phyloP scores from a whole-genome alignment of 371 early-diverging fungal genomes.

The Encephalitozoon romaleae region DNA sequence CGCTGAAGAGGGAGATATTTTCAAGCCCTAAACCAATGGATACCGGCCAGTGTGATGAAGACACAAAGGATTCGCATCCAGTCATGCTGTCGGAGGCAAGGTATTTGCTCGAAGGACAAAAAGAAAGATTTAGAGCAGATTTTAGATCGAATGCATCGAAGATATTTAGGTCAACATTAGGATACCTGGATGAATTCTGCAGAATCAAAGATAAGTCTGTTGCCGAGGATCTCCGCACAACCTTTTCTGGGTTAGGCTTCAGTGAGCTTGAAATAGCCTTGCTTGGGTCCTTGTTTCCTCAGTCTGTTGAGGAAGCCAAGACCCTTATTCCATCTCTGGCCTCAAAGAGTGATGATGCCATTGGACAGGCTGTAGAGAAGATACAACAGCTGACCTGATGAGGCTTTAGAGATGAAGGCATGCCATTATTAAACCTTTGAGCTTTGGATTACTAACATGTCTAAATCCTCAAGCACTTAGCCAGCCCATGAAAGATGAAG shows the following conservation, averaged over 20 bases:
- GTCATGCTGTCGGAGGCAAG: conserved; percentile 34
- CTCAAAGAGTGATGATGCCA: conserved; percentile 15
- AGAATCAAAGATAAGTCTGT: conserved; percentile 35
- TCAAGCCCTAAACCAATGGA: background rate
- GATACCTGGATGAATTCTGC: conserved; percentile 43
- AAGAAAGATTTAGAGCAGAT: conserved; percentile 28
- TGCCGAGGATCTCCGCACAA: conserved; percentile 34
- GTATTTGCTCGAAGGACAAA: conserved; percentile 24
- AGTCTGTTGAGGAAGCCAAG: conserved; percentile 49
- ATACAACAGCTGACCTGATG: background rate
- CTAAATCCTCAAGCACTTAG: too few relatives aligned
- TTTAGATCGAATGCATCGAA: conserved; percentile 32
- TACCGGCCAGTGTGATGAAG: background rate
- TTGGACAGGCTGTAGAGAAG: conserved; percentile 25
- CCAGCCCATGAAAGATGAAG: background rate
- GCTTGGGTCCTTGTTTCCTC: conserved; percentile 47
- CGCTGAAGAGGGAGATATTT: background rate
- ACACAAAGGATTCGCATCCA: conserved; percentile 33
- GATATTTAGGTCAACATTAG: conserved; percentile 31
- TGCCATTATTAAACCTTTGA: background rate
- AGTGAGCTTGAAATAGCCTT: conserved; percentile 37
- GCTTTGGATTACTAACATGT: background rate
- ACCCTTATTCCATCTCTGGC: conserved; percentile 31
- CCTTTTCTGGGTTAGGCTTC: conserved; percentile 26
- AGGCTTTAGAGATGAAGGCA: background rate